Evolutionary conservation across 306 rosid genomes (phyloP).

Genomic region (Rosa rugosa): DNA sequence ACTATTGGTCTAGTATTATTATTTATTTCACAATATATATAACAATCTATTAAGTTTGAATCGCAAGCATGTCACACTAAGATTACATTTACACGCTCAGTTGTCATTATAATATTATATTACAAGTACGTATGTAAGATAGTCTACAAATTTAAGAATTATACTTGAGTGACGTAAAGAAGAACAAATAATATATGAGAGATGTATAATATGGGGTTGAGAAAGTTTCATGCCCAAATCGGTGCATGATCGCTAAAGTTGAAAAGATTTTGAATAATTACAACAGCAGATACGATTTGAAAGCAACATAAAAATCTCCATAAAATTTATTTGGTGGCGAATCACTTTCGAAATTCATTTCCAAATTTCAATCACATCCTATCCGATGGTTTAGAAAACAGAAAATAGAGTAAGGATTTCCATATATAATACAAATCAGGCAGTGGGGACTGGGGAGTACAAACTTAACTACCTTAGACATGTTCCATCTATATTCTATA

Average conservation of each 20-base stretch:
- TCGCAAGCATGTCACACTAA: too few species aligned
- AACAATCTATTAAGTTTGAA: too few species aligned
- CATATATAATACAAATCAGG: neutral
- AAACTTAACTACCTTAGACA: neutral
- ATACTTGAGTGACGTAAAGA: neutral
- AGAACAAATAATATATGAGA: neutral
- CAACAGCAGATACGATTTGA: neutral
- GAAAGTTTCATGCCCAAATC: neutral
- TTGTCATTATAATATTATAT: too few species aligned
- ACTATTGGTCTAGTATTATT: too few species aligned
- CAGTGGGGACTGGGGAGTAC: neutral
- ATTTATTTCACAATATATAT: too few species aligned
- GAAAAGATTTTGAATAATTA: neutral
- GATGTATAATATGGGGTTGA: neutral
- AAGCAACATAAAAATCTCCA: neutral
- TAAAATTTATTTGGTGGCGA: neutral
- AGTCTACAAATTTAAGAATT: too few species aligned
- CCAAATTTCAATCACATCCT: neutral
- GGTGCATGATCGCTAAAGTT: neutral
- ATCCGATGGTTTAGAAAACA: neutral
- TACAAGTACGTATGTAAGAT: too few species aligned
- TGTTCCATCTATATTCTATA: too few species aligned
- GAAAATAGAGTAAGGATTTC: neutral
- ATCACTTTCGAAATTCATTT: neutral
- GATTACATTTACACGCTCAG: too few species aligned